Evolutionary conservation across 768 basidiomycete genomes (phyloP).

Genomic region (Rhizopogon salebrosus): DNA sequence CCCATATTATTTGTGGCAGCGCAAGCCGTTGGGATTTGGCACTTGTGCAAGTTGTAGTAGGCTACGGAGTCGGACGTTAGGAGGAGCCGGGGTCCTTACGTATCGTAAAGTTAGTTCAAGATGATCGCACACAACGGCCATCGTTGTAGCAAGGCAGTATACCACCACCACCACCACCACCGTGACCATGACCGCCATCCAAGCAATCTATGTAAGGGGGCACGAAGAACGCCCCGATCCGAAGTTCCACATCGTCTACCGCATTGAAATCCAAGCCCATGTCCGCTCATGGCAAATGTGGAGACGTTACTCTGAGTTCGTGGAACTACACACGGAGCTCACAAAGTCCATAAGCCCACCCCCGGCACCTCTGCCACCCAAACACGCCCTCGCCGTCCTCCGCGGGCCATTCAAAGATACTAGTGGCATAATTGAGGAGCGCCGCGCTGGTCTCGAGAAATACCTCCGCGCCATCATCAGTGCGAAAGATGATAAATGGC

Average conservation of each 20-base stretch:
- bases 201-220: constrained; percentile 65
- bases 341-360: constrained; percentile 76
- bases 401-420: constrained; percentile 46
- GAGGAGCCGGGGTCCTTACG: too few species aligned
- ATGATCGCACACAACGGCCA: too few species aligned
- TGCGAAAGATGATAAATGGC: constrained; percentile 78
- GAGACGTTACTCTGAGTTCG: constrained; percentile 93
- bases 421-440: constrained; percentile 66
- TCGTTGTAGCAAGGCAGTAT: background rate
- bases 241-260: constrained; percentile 78
- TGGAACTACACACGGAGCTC: constrained; percentile 78
- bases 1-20: background rate
- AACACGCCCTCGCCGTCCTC: constrained; percentile 70
- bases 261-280: constrained; percentile 80
- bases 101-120: too few species aligned
- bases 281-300: constrained; percentile 93
- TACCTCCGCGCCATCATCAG: constrained; percentile 86
- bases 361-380: constrained; percentile 77
- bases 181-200: constrained; percentile 61
- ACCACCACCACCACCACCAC: constrained; percentile 3
- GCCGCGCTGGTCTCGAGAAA: constrained; percentile 68
- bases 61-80: background rate
- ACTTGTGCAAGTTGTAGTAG: background rate
- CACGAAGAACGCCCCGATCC: constrained; percentile 66
- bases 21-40: too few species aligned